Conservation (phyloP, 208 protist genomes). For the Leishmania martiniquensis region DNA sequence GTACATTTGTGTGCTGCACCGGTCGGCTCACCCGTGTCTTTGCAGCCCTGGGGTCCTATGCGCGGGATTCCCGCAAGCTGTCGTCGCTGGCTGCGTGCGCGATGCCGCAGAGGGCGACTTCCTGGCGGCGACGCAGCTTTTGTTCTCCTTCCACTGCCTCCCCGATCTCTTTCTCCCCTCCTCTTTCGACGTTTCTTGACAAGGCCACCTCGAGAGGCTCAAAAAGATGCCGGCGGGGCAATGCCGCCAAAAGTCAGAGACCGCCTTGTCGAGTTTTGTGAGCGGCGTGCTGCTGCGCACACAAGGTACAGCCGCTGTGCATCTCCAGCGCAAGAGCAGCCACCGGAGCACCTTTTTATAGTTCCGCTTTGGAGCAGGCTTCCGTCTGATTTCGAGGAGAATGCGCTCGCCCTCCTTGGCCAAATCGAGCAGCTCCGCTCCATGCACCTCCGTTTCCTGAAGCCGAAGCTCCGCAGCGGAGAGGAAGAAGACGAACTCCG, state of each 20-base stretch:
- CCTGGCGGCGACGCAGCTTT: neutral
- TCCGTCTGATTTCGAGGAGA: slow-evolving; percentile 28
- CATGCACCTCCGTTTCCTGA: slow-evolving; percentile 50
- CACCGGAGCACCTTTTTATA: slow-evolving; percentile 8
- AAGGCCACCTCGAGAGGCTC: neutral
- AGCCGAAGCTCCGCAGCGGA: slow-evolving; percentile 53
- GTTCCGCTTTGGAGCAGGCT: slow-evolving; percentile 27
- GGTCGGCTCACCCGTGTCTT: neutral
- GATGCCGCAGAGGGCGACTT: neutral
- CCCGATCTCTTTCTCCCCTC: neutral
- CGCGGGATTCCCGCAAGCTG: neutral
- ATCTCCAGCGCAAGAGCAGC: neutral
- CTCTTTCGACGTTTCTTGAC: slow-evolving; percentile 1
- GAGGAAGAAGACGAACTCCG: slow-evolving; percentile 49
- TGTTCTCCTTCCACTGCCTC: too few species aligned
- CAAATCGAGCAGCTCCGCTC: slow-evolving; percentile 50
- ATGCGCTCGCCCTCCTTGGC: neutral
- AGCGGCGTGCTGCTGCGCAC: slow-evolving; percentile 13
- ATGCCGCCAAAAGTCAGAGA: slow-evolving; percentile 26
- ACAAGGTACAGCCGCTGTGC: neutral
- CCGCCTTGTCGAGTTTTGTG: slow-evolving; percentile 37
- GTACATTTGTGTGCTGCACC: neutral
- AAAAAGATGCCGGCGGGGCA: neutral
- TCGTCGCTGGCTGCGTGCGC: neutral
- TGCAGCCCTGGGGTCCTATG: neutral